Percentiles rank a stretch among this genome's conserved stretches.
Conservation (phyloP, 2,329 filamentous ascomycete species). For the Claviceps cyperi region DNA sequence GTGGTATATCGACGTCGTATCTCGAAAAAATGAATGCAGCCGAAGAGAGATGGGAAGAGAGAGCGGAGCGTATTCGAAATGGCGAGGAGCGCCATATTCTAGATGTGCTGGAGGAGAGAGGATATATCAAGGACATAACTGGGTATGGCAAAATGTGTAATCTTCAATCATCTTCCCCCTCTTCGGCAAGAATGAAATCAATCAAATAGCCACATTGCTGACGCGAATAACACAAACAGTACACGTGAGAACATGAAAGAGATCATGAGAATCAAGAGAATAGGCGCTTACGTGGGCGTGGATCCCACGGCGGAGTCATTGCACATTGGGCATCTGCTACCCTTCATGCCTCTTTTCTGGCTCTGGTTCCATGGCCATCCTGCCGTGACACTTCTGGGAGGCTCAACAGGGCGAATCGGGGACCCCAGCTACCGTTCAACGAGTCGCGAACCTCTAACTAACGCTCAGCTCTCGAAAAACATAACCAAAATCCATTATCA, state of each 20-base stretch:
- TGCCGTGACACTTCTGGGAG: constrained; percentile 53
- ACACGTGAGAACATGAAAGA: constrained; percentile 41
- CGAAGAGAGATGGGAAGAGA: constrained; percentile 31
- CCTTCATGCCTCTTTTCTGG: constrained; percentile 75
- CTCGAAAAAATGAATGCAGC: constrained; percentile 29
- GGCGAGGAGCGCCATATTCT: constrained; percentile 42
- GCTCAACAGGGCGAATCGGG: constrained; percentile 63
- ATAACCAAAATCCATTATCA: constrained; percentile 55
- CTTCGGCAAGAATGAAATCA: constrained; percentile 9
- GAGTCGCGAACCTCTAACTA: constrained; percentile 39
- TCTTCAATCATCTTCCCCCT: not conserved
- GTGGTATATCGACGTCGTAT: constrained; percentile 27
- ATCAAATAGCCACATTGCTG: not conserved
- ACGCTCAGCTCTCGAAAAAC: constrained; percentile 44
- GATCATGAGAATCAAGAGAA: constrained; percentile 48
- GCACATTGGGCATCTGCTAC: constrained; percentile 67
- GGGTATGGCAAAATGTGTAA: constrained; percentile 37
- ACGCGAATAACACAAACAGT: constrained; percentile 12
- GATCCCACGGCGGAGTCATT: constrained; percentile 70
- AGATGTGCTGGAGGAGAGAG: constrained; percentile 54
- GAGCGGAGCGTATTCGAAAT: constrained; percentile 30
- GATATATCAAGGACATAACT: constrained; percentile 58
- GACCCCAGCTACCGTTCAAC: constrained; percentile 60
- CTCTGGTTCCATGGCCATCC: constrained; percentile 64
- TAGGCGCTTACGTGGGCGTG: constrained; percentile 67